A percentile compares a stretch with the other conserved stretches of the same genome.
phyloP scores from a whole-genome alignment of 2,329 filamentous ascomycete species.

The Colletotrichum simmondsii region DNA sequence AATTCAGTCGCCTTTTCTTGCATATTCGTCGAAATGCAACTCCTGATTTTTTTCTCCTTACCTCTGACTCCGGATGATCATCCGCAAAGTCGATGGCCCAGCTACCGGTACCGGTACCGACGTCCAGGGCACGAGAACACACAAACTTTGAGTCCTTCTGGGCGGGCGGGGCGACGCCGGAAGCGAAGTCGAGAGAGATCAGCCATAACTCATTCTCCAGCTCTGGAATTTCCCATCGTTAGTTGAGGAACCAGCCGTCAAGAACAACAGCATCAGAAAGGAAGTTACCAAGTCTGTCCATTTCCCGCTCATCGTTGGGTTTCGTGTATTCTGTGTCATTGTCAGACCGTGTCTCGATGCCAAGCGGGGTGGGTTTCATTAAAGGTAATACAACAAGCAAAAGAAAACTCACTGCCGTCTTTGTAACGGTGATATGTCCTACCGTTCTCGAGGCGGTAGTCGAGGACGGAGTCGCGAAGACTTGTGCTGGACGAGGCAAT shows the following conservation, averaged over 20 bases:
- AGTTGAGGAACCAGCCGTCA: neutral
- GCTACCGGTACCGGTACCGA: slow-evolving; percentile 42
- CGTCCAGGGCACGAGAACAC: slow-evolving; percentile 36
- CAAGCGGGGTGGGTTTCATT: neutral
- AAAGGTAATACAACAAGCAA: too few species aligned
- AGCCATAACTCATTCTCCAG: slow-evolving; percentile 35
- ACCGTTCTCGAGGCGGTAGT: slow-evolving; percentile 13
- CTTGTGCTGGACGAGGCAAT: slow-evolving; percentile 37
- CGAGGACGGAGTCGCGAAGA: slow-evolving; percentile 44
- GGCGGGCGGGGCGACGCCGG: slow-evolving; percentile 51
- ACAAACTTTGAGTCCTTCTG: slow-evolving; percentile 37
- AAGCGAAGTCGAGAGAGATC: slow-evolving; percentile 41
- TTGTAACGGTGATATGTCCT: slow-evolving; percentile 21
- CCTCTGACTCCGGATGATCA: slow-evolving; percentile 44
- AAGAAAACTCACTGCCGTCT: slow-evolving; percentile 8
- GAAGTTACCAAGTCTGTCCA: slow-evolving; percentile 30
- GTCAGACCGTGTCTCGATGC: neutral
- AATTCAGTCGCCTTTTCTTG: too few species aligned
- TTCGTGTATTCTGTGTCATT: slow-evolving; percentile 21
- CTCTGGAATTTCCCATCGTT: slow-evolving; percentile 33
- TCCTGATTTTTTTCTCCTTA: neutral
- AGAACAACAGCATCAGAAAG: neutral
- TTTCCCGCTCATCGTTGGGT: slow-evolving; percentile 31
- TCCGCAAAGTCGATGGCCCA: slow-evolving; percentile 52
- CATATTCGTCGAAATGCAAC: neutral